phyloP scores from a whole-genome alignment of 2,329 filamentous ascomycete genomes.

The Diaporthe vexans region DNA sequence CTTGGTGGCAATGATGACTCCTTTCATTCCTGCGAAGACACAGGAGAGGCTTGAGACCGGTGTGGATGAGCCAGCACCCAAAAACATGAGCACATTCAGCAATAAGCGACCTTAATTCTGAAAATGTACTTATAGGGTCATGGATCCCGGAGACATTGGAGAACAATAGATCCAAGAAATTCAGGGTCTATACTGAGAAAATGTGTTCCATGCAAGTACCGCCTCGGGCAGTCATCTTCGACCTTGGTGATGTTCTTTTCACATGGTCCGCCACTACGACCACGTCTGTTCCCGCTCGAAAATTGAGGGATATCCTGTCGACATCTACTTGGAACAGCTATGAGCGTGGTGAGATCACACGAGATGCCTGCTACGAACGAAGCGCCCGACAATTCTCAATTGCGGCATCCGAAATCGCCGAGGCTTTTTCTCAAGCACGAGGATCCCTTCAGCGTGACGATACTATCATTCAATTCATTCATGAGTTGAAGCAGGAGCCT shows the following conservation, averaged over 20 bases:
- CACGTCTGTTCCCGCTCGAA: slow-evolving; percentile 45
- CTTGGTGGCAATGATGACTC: not conserved
- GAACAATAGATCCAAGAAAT: not conserved
- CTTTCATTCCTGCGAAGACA: not conserved
- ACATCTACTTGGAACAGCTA: slow-evolving; percentile 21
- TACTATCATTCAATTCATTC: slow-evolving; percentile 45
- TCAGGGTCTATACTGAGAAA: not conserved
- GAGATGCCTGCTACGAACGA: slow-evolving; percentile 46
- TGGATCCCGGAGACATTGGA: not conserved
- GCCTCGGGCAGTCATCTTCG: not conserved
- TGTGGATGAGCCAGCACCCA: not conserved
- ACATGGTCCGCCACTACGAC: not conserved
- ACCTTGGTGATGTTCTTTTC: not conserved
- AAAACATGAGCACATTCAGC: not conserved
- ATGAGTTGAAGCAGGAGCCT: slow-evolving; percentile 42
- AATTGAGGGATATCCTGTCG: slow-evolving; percentile 16
- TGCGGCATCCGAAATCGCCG: slow-evolving; percentile 44
- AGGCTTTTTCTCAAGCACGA: slow-evolving; percentile 49
- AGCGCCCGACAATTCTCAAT: slow-evolving; percentile 47
- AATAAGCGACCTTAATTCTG: not conserved
- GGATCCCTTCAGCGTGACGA: slow-evolving; percentile 47
- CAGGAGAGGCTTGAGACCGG: not conserved
- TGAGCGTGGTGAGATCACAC: slow-evolving; percentile 48
- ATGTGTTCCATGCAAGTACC: not conserved
- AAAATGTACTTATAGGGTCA: not conserved